Conservation (phyloP, 2,329 filamentous ascomycete species). For the Claviceps pazoutovae region DNA sequence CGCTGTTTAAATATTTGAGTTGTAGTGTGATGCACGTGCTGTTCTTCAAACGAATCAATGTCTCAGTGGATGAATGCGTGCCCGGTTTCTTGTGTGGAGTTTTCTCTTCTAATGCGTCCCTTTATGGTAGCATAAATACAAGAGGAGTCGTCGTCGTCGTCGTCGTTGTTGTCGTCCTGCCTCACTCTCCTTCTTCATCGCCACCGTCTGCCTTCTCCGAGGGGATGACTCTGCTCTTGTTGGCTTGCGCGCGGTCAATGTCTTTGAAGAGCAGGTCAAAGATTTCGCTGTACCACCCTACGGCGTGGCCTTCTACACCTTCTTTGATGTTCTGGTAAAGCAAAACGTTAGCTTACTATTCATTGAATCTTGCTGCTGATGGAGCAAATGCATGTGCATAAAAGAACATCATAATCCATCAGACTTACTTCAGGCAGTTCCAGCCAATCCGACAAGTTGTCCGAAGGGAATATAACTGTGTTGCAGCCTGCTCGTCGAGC, state of each 20-base stretch:
- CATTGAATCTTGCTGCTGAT: too few relatives aligned
- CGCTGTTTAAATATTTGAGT: too few relatives aligned
- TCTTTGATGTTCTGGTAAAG: constrained; percentile 81
- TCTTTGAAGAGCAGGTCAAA: constrained; percentile 82
- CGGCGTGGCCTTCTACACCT: constrained; percentile 80
- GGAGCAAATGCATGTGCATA: too few relatives aligned
- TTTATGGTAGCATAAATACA: neutral
- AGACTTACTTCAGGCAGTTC: constrained; percentile 82
- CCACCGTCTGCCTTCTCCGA: constrained; percentile 32
- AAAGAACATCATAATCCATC: neutral
- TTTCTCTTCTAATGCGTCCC: too few relatives aligned
- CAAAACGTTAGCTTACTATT: neutral
- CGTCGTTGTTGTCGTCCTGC: neutral
- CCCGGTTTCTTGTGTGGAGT: too few relatives aligned
- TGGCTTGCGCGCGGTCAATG: constrained; percentile 59
- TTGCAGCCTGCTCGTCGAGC: constrained; percentile 84
- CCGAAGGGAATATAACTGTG: constrained; percentile 85
- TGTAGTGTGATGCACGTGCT: too few relatives aligned
- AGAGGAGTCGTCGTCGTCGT: neutral
- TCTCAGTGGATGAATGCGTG: too few relatives aligned
- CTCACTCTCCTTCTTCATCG: constrained; percentile 22
- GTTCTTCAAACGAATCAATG: too few relatives aligned
- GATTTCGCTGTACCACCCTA: constrained; percentile 87
- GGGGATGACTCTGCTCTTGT: constrained; percentile 52
- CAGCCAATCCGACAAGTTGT: constrained; percentile 94